These are phyloP conservation scores for Magnusiomyces paraingens DNA, from an alignment of 1,139 yeast genomes.

Conservation along the genomic window DNA sequence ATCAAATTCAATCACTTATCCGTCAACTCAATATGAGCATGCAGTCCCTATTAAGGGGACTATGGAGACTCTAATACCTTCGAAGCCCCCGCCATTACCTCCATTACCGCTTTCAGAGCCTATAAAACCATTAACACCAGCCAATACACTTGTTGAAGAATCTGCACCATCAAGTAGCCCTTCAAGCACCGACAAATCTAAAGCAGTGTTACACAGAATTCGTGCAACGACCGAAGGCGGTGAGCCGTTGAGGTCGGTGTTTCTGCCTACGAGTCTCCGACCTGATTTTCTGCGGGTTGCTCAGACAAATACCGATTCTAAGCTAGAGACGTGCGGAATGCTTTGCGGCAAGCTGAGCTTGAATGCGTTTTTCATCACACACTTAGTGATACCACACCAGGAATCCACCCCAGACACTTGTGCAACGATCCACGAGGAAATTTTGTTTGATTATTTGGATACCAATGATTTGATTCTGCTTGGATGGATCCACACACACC, in stretches of 20 bases:
- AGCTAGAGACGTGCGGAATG: constrained; percentile 59
- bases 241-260: constrained; percentile 44
- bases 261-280: constrained; percentile 42
- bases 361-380: constrained; percentile 54
- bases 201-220: constrained; percentile 14
- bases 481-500: constrained; percentile 69
- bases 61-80: not conserved
- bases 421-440: constrained; percentile 49
- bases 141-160: not conserved
- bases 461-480: constrained; percentile 47
- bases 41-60: not conserved
- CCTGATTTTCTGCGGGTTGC: constrained; percentile 41
- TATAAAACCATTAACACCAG: not conserved
- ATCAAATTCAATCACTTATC: constrained; percentile 12
- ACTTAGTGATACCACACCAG: constrained; percentile 53
- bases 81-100: constrained; percentile 13
- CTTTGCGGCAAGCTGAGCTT: constrained; percentile 50
- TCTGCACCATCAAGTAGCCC: constrained; percentile 16
- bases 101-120: constrained; percentile 14
- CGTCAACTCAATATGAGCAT: constrained; percentile 11
- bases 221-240: constrained; percentile 44
- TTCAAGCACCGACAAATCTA: constrained; percentile 22
- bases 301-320: constrained; percentile 39
- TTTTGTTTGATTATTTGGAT: constrained; percentile 47
- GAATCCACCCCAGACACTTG: constrained; percentile 54